Conservation (phyloP, 2,329 filamentous ascomycete genomes). For the Fusarium sp. region DNA sequence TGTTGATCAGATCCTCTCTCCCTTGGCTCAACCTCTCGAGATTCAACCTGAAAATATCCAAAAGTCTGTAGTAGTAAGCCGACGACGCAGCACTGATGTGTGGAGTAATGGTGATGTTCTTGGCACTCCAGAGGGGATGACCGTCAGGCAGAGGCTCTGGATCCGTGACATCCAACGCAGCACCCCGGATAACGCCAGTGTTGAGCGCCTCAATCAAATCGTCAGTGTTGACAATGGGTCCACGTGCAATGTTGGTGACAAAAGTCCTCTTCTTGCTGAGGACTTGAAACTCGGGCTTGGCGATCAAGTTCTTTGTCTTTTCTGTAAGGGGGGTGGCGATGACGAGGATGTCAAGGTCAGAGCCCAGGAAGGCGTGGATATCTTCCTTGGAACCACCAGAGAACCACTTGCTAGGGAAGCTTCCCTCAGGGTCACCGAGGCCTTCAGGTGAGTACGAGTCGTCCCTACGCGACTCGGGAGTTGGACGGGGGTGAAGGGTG, state of each 20-base stretch:
- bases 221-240: conserved; percentile 60
- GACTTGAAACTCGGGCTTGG: conserved; percentile 61
- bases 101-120: conserved; percentile 74
- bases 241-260: conserved; percentile 79
- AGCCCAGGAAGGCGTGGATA: conserved; percentile 63
- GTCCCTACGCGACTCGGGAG: conserved; percentile 73
- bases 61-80: conserved; percentile 54
- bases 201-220: conserved; percentile 73
- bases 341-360: conserved; percentile 65
- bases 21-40: conserved; percentile 53
- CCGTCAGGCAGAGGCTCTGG: conserved; percentile 80
- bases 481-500: conserved; percentile 76
- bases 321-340: conserved; percentile 64
- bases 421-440: conserved; percentile 67
- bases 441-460: conserved; percentile 75
- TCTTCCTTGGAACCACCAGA: conserved; percentile 57
- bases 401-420: conserved; percentile 64
- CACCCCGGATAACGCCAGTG: conserved; percentile 63
- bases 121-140: conserved; percentile 76
- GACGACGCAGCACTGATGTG: conserved; percentile 60
- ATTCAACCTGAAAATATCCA: conserved; percentile 58
- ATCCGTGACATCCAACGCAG: conserved; percentile 82
- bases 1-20: conserved; percentile 53
- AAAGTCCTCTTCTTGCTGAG: conserved; percentile 65
- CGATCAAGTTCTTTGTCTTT: conserved; percentile 63